Conservation (phyloP, 257 asterid species). For the Galeopsis tetrahit region DNA sequence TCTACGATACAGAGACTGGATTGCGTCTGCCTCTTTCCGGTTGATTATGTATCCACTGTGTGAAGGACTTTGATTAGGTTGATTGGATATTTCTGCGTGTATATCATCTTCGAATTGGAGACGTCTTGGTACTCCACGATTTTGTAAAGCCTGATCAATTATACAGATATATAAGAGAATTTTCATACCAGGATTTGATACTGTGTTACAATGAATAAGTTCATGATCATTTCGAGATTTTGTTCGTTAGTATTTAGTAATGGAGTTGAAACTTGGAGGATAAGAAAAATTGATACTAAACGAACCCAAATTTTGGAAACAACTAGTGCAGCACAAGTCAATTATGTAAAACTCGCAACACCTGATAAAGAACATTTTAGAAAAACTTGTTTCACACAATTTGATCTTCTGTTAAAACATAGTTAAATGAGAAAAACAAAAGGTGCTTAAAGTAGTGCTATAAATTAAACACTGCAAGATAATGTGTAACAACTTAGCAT, state of each 20-base stretch:
- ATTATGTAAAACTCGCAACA: constrained; percentile 1
- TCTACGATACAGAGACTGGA: constrained; percentile 39
- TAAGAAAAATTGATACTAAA: not conserved
- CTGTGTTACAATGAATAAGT: not conserved
- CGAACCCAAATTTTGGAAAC: constrained; percentile 19
- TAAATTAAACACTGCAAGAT: not conserved
- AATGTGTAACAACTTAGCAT: not conserved
- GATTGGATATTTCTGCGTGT: constrained; percentile 32
- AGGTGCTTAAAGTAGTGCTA: not conserved
- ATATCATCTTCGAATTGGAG: constrained; percentile 71
- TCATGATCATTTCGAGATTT: not conserved
- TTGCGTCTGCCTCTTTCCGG: constrained; percentile 39
- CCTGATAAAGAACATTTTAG: not conserved
- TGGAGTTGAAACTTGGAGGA: constrained; percentile 12
- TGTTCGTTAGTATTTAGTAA: constrained; percentile 11
- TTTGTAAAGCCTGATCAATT: constrained; percentile 53
- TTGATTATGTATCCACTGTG: constrained; percentile 40
- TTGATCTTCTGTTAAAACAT: not conserved
- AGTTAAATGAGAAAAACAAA: not conserved
- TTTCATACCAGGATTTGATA: constrained; percentile 18
- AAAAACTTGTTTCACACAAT: constrained; percentile 6
- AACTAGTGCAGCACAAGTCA: not conserved
- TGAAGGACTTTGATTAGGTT: constrained; percentile 39
- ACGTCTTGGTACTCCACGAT: constrained; percentile 57
- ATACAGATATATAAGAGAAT: constrained; percentile 29